Evolutionary conservation across 495 filamentous ascomycete species (phyloP).

Genomic region (Lasiosphaeria ovina): DNA sequence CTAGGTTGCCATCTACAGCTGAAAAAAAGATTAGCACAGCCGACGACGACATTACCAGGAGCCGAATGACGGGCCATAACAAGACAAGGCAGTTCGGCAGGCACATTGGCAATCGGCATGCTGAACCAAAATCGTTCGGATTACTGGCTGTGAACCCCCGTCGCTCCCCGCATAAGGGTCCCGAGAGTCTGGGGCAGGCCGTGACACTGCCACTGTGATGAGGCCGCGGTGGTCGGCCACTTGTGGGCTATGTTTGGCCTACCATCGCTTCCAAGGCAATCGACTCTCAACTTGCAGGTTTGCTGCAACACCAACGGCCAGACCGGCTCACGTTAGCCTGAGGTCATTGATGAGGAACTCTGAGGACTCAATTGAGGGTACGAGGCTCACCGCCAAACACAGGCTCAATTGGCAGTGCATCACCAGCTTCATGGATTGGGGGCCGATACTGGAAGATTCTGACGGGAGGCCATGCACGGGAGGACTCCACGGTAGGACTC

Average conservation of each 20-base stretch:
- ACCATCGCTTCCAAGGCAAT: not conserved
- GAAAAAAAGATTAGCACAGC: not conserved
- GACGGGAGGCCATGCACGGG: too few relatives aligned
- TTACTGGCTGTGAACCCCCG: not conserved
- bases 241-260: conserved; percentile 15
- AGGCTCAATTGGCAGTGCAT: too few relatives aligned
- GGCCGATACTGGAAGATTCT: too few relatives aligned
- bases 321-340: not conserved
- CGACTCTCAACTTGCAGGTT: conserved; percentile 2
- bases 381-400: too few relatives aligned
- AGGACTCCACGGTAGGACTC: too few relatives aligned
- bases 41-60: conserved; percentile 2
- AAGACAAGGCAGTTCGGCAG: conserved; percentile 2
- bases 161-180: not conserved
- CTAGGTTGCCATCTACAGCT: conserved; percentile 5
- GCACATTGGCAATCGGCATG: not conserved
- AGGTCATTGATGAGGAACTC: not conserved
- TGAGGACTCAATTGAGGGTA: too few relatives aligned
- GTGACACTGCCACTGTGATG: not conserved
- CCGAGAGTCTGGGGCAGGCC: not conserved
- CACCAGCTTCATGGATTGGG: too few relatives aligned
- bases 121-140: conserved; percentile 10
- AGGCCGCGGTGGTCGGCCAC: conserved; percentile 12
- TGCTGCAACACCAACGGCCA: conserved; percentile 1
- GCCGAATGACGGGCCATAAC: not conserved